Percentiles rank a stretch among this genome's conserved stretches.
Conservation (phyloP, 2,329 filamentous ascomycete genomes). For the Nemania sp. region DNA sequence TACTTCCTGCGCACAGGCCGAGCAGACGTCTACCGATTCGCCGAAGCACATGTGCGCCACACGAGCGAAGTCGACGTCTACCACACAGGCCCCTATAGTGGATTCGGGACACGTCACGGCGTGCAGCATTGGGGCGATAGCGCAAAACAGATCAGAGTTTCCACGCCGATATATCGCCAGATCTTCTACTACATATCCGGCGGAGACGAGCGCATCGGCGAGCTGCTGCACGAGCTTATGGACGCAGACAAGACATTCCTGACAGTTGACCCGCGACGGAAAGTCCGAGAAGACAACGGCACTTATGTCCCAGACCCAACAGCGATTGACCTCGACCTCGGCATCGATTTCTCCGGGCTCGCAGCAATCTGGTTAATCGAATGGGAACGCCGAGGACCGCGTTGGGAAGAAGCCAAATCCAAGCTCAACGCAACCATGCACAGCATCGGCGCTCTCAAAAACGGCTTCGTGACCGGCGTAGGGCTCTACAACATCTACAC, state of each 20-base stretch:
- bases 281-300: constrained; percentile 54
- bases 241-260: constrained; percentile 57
- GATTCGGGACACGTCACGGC: constrained; percentile 64
- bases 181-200: constrained; percentile 60
- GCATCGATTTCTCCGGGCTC: constrained; percentile 62
- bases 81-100: constrained; percentile 60
- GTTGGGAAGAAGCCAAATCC: constrained; percentile 54
- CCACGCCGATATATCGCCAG: constrained; percentile 59
- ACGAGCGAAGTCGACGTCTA: constrained; percentile 66
- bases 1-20: constrained; percentile 63
- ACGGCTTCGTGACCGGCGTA: constrained; percentile 62
- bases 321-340: constrained; percentile 54
- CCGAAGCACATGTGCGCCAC: constrained; percentile 61
- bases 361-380: constrained; percentile 62
- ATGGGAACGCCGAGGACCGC: constrained; percentile 59
- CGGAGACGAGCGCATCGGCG: constrained; percentile 60
- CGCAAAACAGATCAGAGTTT: constrained; percentile 64
- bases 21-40: constrained; percentile 60
- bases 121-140: constrained; percentile 65
- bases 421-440: constrained; percentile 54
- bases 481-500: constrained; percentile 55
- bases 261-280: constrained; percentile 59
- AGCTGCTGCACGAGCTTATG: constrained; percentile 55
- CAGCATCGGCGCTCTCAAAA: constrained; percentile 57
- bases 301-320: constrained; percentile 50